phyloP scores from a whole-genome alignment of 352 stramenopile genomes.

The Phytopythium aichiense region DNA sequence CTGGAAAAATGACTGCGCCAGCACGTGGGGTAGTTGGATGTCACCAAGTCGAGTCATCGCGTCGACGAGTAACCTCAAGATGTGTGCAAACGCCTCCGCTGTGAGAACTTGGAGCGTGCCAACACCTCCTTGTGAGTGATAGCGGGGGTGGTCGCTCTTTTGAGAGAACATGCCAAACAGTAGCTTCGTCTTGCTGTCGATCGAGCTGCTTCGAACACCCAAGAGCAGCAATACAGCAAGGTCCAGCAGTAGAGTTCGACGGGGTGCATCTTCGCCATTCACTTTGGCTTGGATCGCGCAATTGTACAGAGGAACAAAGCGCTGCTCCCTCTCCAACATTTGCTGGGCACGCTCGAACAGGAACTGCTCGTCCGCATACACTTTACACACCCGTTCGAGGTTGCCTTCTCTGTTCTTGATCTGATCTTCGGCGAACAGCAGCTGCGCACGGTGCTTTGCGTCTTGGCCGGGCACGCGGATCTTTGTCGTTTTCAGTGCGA shows the following conservation, averaged over 20 bases:
- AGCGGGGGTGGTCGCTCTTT: constrained; percentile 10
- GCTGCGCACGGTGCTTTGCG: constrained; percentile 51
- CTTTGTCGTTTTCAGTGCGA: constrained; percentile 49
- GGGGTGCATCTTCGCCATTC: background rate
- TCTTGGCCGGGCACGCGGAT: constrained; percentile 42
- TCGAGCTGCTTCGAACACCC: constrained; percentile 30
- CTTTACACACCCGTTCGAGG: constrained; percentile 38
- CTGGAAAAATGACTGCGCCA: constrained; percentile 37
- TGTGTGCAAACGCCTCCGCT: constrained; percentile 34
- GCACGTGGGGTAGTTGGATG: constrained; percentile 29
- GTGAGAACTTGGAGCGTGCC: constrained; percentile 34
- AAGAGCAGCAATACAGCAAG: constrained; percentile 50
- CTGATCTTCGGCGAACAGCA: constrained; percentile 73
- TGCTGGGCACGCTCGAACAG: constrained; percentile 58
- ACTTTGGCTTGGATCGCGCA: constrained; percentile 21
- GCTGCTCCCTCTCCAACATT: constrained; percentile 48
- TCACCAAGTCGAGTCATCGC: constrained; percentile 52
- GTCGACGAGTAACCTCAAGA: constrained; percentile 54
- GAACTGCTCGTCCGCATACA: constrained; percentile 75
- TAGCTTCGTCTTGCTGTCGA: constrained; percentile 70
- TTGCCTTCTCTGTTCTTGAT: constrained; percentile 60
- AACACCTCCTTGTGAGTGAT: background rate
- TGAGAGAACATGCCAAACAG: constrained; percentile 66
- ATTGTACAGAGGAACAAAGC: constrained; percentile 62
- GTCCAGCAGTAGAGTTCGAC: constrained; percentile 22